Conservation (phyloP, 1,139 yeast species). For the Diutina pseudorugosa region DNA sequence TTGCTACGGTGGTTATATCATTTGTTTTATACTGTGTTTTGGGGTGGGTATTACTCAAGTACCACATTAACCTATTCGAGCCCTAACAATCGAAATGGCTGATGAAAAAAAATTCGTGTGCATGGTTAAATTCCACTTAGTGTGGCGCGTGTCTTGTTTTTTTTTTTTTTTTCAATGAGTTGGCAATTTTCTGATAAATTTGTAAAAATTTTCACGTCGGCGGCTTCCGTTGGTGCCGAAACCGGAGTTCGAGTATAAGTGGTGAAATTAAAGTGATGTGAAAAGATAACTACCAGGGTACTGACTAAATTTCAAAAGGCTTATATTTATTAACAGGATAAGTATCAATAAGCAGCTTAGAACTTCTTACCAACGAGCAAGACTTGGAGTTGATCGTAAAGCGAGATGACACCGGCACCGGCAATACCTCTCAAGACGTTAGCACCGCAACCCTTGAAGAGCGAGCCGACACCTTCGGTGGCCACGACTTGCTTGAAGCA, state of each 20-base stretch:
- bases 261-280: too few species aligned
- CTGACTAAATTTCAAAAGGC: neutral
- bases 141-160: neutral
- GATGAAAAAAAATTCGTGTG: too few species aligned
- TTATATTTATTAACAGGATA: constrained; percentile 1
- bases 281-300: too few species aligned
- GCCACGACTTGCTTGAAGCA: constrained; percentile 62
- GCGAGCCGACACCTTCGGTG: constrained; percentile 57
- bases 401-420: constrained; percentile 77
- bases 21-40: neutral
- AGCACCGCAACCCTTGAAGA: constrained; percentile 83
- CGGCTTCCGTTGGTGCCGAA: neutral
- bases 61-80: neutral
- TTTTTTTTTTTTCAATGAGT: neutral
- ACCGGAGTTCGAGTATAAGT: neutral
- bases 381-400: constrained; percentile 69
- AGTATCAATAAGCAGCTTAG: constrained; percentile 10
- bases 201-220: neutral
- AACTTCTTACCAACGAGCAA: constrained; percentile 65
- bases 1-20: too few species aligned
- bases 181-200: neutral
- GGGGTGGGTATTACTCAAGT: neutral
- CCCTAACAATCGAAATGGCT: neutral
- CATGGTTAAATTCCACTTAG: too few species aligned
- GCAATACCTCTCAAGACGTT: constrained; percentile 84